Evolutionary conservation across 305 asterid species (phyloP).

Genomic region (Fraxinus sp.): DNA sequence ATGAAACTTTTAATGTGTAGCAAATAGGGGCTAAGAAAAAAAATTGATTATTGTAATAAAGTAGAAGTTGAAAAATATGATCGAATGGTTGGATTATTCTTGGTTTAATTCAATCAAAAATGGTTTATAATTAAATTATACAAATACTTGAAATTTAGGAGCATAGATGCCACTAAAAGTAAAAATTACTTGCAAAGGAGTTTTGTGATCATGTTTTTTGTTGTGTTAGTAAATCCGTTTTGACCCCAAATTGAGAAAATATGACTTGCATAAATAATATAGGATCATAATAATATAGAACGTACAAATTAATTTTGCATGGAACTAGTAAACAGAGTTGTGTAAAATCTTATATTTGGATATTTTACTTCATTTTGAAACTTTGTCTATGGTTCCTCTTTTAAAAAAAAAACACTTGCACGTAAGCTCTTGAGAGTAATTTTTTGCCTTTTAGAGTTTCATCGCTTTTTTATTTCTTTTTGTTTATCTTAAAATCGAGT

Average conservation of each 20-base stretch:
- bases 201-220: not conserved
- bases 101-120: not conserved
- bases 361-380: not conserved
- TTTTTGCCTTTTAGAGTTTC: not conserved
- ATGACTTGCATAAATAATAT: not conserved
- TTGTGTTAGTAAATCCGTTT: not conserved
- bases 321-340: not conserved
- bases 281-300: not conserved
- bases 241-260: conserved; percentile 3
- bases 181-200: conserved; percentile 6
- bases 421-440: not conserved
- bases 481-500: not conserved
- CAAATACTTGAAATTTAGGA: not conserved
- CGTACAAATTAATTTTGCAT: not conserved
- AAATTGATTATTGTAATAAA: not conserved
- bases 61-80: not conserved
- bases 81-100: not conserved
- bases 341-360: conserved; percentile 3
- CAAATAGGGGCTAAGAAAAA: not conserved
- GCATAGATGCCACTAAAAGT: not conserved
- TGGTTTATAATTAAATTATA: not conserved
- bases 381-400: not conserved
- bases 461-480: not conserved
- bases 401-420: not conserved
- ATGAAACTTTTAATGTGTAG: too few species aligned